phyloP scores from a whole-genome alignment of 2,329 filamentous ascomycete species.

The Calonectria ilicicola region DNA sequence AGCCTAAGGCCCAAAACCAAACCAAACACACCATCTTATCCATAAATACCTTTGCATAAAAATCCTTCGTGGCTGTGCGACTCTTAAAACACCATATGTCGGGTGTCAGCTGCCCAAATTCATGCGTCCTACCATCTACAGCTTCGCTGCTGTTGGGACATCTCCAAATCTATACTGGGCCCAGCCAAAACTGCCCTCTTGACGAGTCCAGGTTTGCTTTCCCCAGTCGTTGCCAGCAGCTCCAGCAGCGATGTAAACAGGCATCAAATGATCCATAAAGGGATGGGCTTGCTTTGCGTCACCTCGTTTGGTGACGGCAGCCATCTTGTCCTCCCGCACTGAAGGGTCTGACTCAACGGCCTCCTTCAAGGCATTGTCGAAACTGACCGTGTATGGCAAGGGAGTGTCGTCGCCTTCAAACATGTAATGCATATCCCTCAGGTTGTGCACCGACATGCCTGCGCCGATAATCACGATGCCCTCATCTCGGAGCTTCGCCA shows the following conservation, averaged over 20 bases:
- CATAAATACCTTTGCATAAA: not conserved
- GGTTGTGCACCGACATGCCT: slow-evolving; percentile 81
- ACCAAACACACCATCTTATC: not conserved
- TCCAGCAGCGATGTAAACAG: slow-evolving; percentile 59
- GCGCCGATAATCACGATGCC: slow-evolving; percentile 77
- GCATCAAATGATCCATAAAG: slow-evolving; percentile 64
- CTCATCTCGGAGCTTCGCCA: slow-evolving; percentile 74
- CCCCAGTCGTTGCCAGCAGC: slow-evolving; percentile 57
- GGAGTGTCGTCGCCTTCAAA: slow-evolving; percentile 54
- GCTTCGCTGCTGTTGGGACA: slow-evolving; percentile 34
- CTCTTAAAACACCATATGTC: not conserved
- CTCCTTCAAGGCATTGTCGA: slow-evolving; percentile 76
- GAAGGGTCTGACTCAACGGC: slow-evolving; percentile 63
- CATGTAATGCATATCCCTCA: slow-evolving; percentile 61
- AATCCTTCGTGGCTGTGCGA: not conserved
- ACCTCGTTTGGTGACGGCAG: slow-evolving; percentile 52
- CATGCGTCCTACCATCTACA: slow-evolving; percentile 9
- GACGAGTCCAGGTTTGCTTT: slow-evolving; percentile 58
- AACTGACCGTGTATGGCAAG: slow-evolving; percentile 69
- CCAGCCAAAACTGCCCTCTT: slow-evolving; percentile 59
- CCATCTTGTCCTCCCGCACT: slow-evolving; percentile 55
- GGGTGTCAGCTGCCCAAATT: slow-evolving; percentile 16
- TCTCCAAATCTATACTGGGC: slow-evolving; percentile 61
- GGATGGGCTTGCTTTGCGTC: slow-evolving; percentile 62
- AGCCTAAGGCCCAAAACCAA: not conserved